Conservation (phyloP, 2,329 filamentous ascomycete species). For the Epichloe brachyelytri region DNA sequence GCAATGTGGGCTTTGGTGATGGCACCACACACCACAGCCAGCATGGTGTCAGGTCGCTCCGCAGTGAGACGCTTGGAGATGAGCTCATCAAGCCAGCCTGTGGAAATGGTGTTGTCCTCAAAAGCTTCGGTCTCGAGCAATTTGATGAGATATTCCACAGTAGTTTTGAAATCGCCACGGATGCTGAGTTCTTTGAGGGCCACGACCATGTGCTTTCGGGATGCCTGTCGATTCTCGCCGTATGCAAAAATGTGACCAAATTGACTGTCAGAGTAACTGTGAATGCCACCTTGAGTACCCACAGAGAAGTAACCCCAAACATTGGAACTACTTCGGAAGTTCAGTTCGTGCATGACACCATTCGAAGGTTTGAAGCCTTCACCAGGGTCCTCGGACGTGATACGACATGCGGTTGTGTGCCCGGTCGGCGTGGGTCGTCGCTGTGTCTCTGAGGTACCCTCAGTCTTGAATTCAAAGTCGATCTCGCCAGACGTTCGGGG, state of each 20-base stretch:
- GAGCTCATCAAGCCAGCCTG: slow-evolving; percentile 95
- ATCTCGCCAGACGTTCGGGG: slow-evolving; percentile 72
- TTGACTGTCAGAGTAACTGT: slow-evolving; percentile 98
- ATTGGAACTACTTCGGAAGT: slow-evolving; percentile 97
- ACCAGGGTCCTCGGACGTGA: slow-evolving; percentile 95
- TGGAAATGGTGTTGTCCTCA: slow-evolving; percentile 98
- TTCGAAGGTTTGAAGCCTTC: slow-evolving; percentile 99
- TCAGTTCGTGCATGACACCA: slow-evolving; percentile 97
- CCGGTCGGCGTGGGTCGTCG: slow-evolving; percentile 86
- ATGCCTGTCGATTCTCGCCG: slow-evolving; percentile 91
- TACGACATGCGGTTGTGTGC: slow-evolving; percentile 96
- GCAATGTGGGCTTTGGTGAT: slow-evolving; percentile 89
- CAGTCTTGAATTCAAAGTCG: slow-evolving; percentile 90
- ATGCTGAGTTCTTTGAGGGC: slow-evolving; percentile 98
- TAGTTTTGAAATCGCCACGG: slow-evolving; percentile 97
- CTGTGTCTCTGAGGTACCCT: slow-evolving; percentile 72
- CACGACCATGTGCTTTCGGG: slow-evolving; percentile 97
- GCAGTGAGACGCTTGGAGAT: slow-evolving; percentile 96
- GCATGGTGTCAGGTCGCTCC: slow-evolving; percentile 82
- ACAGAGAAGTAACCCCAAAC: slow-evolving; percentile 99
- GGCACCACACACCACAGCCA: slow-evolving; percentile 92
- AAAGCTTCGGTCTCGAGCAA: slow-evolving; percentile 95
- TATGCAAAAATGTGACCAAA: slow-evolving; percentile 99
- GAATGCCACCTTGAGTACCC: slow-evolving; percentile 88
- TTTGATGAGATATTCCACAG: slow-evolving; percentile 98